Base-by-base conservation (phyloP, 2,329 filamentous ascomycete genomes). In the Epichloe bromicola region DNA sequence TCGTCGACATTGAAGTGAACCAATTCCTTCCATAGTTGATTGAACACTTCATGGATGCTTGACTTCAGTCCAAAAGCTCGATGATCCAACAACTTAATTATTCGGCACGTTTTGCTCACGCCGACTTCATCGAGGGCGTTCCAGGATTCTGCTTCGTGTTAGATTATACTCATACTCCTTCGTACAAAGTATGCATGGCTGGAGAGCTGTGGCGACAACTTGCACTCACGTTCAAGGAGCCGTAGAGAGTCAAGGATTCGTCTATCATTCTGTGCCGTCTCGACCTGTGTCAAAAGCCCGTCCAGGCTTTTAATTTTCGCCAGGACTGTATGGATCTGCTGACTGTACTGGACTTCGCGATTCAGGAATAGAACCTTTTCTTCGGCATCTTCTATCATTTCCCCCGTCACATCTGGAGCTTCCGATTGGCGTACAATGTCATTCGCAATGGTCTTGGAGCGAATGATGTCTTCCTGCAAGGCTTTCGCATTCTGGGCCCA, bases 401-500 rank as follows among this genome's bases (percentile, higher is more conserved):
- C 70, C 3, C 79, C 79, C 0, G 74, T 76, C 1, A 74, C 66
- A 47, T 72, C 72, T 1, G 76, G 76, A 2, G 74, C 79, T 61
- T 91, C 85, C 49, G 89, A 83, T 60, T 88, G 80, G 43, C 82
- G 78, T 5, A 91, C 78, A 53, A 97, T 94, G 52, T 89, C 82
- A 60, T 83, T 83, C 20, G 91, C 89, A 37, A 89, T 82, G 15
- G 79, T 76, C 60, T 88, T 84, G 23, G 88, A 91, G 45, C 80
- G 79, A 60, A 87, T 80, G 57, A 96, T 91, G 62, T 96, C 91
- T 55, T 83, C 79, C 65, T 95, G 88, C 7, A 96, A 78, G 49
- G 83, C 80, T 66, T 88, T 88, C 46, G 90, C 88, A 65, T 93
- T 88, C 48, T 75, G 71, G 51, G 94, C 86, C 91, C 91, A 97